Percentiles rank a stretch among this genome's conserved stretches.
These are phyloP conservation scores for Vicia sativa DNA, from an alignment of 306 rosid species.

Conservation along the genomic window DNA sequence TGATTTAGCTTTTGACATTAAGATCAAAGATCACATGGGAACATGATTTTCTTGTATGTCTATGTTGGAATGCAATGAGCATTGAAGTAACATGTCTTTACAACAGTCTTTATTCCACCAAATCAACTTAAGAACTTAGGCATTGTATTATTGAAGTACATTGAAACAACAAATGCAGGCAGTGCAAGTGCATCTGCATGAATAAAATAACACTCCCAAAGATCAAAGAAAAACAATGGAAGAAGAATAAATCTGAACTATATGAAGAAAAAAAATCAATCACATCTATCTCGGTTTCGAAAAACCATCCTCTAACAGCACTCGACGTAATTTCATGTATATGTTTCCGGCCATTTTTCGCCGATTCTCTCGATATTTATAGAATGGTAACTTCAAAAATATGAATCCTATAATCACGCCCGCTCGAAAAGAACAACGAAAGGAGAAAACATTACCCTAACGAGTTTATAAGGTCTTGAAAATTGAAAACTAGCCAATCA, in stretches of 20 bases:
- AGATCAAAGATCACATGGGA: too few species aligned
- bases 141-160: neutral
- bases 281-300: neutral
- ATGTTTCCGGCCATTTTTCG: neutral
- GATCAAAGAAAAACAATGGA: neutral
- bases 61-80: too few species aligned
- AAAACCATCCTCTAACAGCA: neutral
- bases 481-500: conserved; percentile 77
- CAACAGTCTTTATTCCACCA: too few species aligned
- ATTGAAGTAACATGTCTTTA: too few species aligned
- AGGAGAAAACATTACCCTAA: conserved; percentile 31
- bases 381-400: conserved; percentile 11
- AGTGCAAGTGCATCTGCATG: conserved; percentile 1
- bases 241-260: conserved; percentile 8
- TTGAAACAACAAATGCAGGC: neutral
- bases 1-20: too few species aligned
- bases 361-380: conserved; percentile 17
- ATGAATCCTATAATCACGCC: neutral
- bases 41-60: too few species aligned
- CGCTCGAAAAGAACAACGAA: neutral
- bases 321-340: neutral
- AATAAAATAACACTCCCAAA: neutral
- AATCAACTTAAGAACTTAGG: neutral
- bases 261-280: neutral
- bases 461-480: conserved; percentile 61